Evolutionary conservation across 164 flowering plant species (phyloP), one percentile per base, ranked within the genome.

Genomic region (Houttuynia cordata): DNA sequence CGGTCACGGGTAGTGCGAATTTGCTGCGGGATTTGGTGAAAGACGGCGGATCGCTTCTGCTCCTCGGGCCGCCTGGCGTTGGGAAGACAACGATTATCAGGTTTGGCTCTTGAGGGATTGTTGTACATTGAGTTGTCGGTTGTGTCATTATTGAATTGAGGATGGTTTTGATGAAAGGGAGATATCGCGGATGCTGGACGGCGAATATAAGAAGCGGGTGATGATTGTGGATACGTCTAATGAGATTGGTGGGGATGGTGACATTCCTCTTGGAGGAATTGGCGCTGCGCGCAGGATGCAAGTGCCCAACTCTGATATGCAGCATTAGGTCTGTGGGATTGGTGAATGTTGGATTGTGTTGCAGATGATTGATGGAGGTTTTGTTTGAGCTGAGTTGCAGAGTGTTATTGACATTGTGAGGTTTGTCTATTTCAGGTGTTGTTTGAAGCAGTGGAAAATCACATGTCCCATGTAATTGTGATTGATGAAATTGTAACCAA

Each of bases 211-310:
- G 63, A 89, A 87, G 76, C 85, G 98, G 49, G 98, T 92, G 30
- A 87, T 92, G 96, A 89, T 92, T 74, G 96, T 92, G 70, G 98
- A 92, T 68, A 89, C 96, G 20, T 92, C 98, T 62, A 92, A 89
- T 81, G 96, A 92, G 74, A 92, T 92, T 49, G 98, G 98, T 69
- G 96, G 98, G 30, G 96, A 92, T 82, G 98, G 96, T 55, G 98
- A 92, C 74, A 92, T 92, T 67, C 98, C 98, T 63, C 98, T 85
- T 79, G 81, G 81, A 39, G 98, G 98, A 61, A 89, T 92, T 62
- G 98, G 98, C 60, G 78, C 64, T 73, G 96, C 98, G 66, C 83
- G 96, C 0, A 74, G 98, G 61, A 87, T 92, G 98, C 98, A 92
- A 77, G 98, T 92, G 15, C 93, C 93, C 9, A 67, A 78, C 66